Percentiles rank a stretch among this genome's conserved stretches.
phyloP scores from a whole-genome alignment of 2,329 filamentous ascomycete species.

The Phyllosticta ampelicida region DNA sequence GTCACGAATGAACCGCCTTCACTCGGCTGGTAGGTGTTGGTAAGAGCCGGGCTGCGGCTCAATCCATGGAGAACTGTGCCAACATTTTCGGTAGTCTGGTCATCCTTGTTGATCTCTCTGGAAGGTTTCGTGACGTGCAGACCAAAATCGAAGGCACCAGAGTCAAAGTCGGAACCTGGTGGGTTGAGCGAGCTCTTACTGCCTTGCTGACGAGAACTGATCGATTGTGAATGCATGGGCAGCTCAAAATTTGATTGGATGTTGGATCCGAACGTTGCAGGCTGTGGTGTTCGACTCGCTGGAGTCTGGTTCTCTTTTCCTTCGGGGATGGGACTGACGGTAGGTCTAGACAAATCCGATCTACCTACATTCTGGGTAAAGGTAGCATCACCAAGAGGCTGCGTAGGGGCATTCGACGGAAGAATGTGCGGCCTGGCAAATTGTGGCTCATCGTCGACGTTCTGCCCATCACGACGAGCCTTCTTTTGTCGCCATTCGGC shows the following conservation, averaged over 20 bases:
- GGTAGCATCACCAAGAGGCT: constrained; percentile 21
- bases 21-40: constrained; percentile 29
- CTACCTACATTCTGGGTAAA: constrained; percentile 17
- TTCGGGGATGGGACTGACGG: constrained; percentile 18
- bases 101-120: constrained; percentile 12
- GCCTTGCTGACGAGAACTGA: constrained; percentile 11
- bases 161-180: constrained; percentile 29
- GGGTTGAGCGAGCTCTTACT: constrained; percentile 49
- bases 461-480: constrained; percentile 51
- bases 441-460: constrained; percentile 61
- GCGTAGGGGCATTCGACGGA: constrained; percentile 20
- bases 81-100: not conserved
- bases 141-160: constrained; percentile 47
- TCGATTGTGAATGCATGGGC: not conserved
- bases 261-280: not conserved
- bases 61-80: constrained; percentile 12
- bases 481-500: constrained; percentile 64
- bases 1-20: constrained; percentile 30
- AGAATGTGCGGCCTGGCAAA: constrained; percentile 48
- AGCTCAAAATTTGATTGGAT: not conserved
- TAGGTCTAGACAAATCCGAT: constrained; percentile 14
- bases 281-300: constrained; percentile 3
- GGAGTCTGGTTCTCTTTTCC: constrained; percentile 30
- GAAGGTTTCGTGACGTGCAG: constrained; percentile 30
- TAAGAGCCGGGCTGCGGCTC: constrained; percentile 25